These are phyloP conservation scores for Orychophragmus violaceus DNA, from an alignment of 345 rosid genomes.

Conservation along the genomic window DNA sequence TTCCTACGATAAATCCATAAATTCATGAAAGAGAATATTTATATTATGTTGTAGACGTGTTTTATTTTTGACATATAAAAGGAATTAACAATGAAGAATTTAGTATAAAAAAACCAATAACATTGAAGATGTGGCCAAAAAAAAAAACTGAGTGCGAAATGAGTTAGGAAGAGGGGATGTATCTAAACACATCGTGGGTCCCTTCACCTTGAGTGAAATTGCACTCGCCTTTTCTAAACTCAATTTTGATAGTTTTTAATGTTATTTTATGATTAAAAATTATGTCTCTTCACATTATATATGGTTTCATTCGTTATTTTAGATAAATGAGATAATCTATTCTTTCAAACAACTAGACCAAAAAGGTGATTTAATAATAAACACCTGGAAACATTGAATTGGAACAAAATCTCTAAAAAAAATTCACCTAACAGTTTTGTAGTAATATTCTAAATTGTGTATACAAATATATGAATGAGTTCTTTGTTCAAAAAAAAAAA, in stretches of 20 bases:
- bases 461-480: no score
- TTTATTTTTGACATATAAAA: neutral
- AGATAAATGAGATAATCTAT: neutral
- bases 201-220: conserved; percentile 1
- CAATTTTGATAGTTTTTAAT: neutral
- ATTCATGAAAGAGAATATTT: conserved; percentile 3
- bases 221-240: neutral
- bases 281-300: neutral
- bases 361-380: neutral
- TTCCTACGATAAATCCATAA: conserved; percentile 5
- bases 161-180: conserved; percentile 32
- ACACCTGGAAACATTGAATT: neutral
- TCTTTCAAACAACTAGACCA: neutral
- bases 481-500: no score
- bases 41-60: neutral
- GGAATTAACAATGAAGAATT: neutral
- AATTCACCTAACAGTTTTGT: neutral
- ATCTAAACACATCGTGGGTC: conserved; percentile 25
- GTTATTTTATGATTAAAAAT: neutral
- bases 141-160: conserved; percentile 18
- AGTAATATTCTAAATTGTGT: no score
- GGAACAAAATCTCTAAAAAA: neutral
- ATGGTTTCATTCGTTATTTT: neutral
- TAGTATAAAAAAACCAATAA: neutral
- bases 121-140: conserved; percentile 3